phyloP scores from a whole-genome alignment of 1,284 basidiomycete genomes.

The Caloboletus inedulis region DNA sequence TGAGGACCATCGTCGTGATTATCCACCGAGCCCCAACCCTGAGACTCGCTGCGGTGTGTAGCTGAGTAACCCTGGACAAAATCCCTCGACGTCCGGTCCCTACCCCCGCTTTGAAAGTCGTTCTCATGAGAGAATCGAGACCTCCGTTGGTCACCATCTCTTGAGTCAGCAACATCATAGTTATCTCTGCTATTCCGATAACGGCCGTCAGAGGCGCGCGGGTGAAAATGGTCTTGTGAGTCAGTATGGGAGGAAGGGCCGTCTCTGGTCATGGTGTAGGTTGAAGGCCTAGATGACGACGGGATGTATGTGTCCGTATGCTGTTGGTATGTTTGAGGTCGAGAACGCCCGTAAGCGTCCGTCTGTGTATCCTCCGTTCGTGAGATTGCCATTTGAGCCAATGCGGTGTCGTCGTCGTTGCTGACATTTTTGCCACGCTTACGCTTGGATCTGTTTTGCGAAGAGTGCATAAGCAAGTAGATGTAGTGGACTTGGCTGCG shows the following conservation, averaged over 20 bases:
- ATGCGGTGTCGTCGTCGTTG: conserved; percentile 45
- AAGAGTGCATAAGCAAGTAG: conserved; percentile 44
- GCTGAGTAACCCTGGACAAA: conserved; percentile 44
- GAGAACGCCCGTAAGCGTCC: conserved; percentile 42
- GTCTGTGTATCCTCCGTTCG: conserved; percentile 46
- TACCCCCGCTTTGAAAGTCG: conserved; percentile 37
- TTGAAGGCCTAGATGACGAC: conserved; percentile 42
- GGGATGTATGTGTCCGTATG: conserved; percentile 49
- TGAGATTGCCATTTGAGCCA: conserved; percentile 42
- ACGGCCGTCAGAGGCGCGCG: conserved; percentile 44
- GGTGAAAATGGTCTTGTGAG: conserved; percentile 50
- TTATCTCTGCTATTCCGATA: conserved; percentile 49
- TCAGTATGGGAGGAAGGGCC: conserved; percentile 50
- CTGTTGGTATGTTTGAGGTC: conserved; percentile 40
- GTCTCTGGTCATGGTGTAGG: conserved; percentile 48
- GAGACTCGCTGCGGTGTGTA: conserved; percentile 42
- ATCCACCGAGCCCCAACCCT: conserved; percentile 37
- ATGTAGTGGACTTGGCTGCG: conserved; percentile 32
- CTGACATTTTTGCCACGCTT: conserved; percentile 47
- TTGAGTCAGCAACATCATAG: conserved; percentile 43
- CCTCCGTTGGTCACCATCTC: conserved; percentile 46
- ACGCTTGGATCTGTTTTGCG: conserved; percentile 47
- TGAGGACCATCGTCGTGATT: conserved; percentile 40
- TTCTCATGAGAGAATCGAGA: conserved; percentile 40
- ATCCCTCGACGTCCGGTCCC: conserved; percentile 46